Conservation (phyloP, 345 rosid genomes). For the Clarkia xantiana region DNA sequence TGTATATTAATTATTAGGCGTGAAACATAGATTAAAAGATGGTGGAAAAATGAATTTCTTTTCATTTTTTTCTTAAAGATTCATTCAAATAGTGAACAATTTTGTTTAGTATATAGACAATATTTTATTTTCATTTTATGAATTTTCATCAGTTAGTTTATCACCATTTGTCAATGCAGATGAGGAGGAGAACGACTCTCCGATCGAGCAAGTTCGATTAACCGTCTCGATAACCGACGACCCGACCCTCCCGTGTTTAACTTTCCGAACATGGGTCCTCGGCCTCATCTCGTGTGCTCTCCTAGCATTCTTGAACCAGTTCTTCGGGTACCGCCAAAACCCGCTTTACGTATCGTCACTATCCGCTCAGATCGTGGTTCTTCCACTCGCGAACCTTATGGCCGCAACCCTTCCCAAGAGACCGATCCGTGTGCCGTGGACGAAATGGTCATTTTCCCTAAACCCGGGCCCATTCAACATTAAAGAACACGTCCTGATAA, state of each 20-base stretch:
- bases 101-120: too few species aligned
- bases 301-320: slow-evolving; percentile 85
- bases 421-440: slow-evolving; percentile 24
- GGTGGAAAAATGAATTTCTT: too few species aligned
- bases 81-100: too few species aligned
- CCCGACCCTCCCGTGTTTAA: slow-evolving; percentile 68
- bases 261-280: slow-evolving; percentile 84
- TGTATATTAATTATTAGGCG: too few species aligned
- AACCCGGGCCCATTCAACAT: slow-evolving; percentile 93
- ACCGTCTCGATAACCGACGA: slow-evolving; percentile 92
- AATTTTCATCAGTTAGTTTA: too few species aligned
- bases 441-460: slow-evolving; percentile 30
- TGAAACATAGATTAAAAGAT: too few species aligned
- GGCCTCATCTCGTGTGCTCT: slow-evolving; percentile 55
- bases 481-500: slow-evolving; percentile 93
- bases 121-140: too few species aligned
- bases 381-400: slow-evolving; percentile 89
- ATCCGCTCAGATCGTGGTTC: slow-evolving; percentile 74
- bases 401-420: slow-evolving; percentile 48
- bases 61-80: too few species aligned
- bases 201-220: slow-evolving; percentile 76
- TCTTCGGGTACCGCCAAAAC: slow-evolving; percentile 89
- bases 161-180: too few species aligned
- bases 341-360: slow-evolving; percentile 79
- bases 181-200: slow-evolving; percentile 3